Evolutionary conservation across 164 flowering plant species (phyloP).

Genomic region (Vitis riparia): DNA sequence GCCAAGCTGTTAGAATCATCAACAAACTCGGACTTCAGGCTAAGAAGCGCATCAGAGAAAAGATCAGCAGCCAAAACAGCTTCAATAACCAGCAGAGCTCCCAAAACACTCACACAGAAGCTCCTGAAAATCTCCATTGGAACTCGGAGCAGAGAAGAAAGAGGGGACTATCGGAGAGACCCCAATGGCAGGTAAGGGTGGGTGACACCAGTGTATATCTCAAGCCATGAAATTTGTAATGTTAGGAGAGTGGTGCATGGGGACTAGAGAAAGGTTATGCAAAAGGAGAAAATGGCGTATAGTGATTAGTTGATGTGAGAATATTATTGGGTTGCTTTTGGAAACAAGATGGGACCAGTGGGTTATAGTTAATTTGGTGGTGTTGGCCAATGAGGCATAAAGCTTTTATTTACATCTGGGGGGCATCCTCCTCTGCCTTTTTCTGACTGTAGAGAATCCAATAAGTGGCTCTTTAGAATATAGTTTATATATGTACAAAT

Average conservation of each 20-base stretch:
- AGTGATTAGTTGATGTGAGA: slow-evolving; percentile 37
- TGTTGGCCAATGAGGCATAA: slow-evolving; percentile 55
- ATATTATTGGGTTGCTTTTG: slow-evolving; percentile 47
- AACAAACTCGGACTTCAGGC: slow-evolving; percentile 66
- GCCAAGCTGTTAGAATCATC: slow-evolving; percentile 46
- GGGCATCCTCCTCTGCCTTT: slow-evolving; percentile 25
- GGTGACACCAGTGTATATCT: background rate
- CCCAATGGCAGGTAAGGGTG: background rate
- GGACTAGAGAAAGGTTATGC: slow-evolving; percentile 52
- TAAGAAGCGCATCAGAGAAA: slow-evolving; percentile 64
- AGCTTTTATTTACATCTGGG: slow-evolving; percentile 1
- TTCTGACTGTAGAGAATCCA: slow-evolving; percentile 16
- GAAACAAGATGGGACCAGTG: slow-evolving; percentile 35
- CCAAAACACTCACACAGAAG: slow-evolving; percentile 15
- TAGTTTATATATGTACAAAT: background rate
- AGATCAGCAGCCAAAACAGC: slow-evolving; percentile 37
- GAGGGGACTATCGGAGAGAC: slow-evolving; percentile 7
- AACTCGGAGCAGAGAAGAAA: slow-evolving; percentile 30
- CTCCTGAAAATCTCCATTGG: slow-evolving; percentile 48
- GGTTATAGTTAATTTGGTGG: slow-evolving; percentile 26
- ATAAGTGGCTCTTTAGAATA: slow-evolving; percentile 1
- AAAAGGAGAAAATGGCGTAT: slow-evolving; percentile 16
- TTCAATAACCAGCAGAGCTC: slow-evolving; percentile 16
- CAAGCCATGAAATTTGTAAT: slow-evolving; percentile 3
- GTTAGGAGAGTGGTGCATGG: slow-evolving; percentile 54